These are phyloP conservation scores for Leishmania gerbilli DNA, from an alignment of 208 protist species.

Conservation along the genomic window DNA sequence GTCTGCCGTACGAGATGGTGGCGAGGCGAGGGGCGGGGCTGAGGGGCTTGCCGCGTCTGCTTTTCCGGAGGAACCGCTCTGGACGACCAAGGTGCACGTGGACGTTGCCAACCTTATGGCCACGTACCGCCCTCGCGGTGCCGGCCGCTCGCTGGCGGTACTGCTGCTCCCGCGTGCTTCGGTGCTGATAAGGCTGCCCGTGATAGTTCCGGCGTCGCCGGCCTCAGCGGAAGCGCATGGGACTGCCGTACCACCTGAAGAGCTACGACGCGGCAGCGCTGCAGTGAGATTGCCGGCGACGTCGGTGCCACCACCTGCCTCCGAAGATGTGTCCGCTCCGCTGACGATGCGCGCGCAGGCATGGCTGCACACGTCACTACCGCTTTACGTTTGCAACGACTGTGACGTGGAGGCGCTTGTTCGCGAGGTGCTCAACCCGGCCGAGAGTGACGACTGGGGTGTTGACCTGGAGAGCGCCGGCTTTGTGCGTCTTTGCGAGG, in stretches of 20 bases:
- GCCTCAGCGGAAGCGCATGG: background rate
- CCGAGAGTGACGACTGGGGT: conserved; percentile 35
- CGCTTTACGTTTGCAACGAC: conserved; percentile 45
- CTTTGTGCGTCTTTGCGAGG: conserved; percentile 38
- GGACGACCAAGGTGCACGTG: conserved; percentile 19
- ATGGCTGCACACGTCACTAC: conserved; percentile 28
- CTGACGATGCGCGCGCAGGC: conserved; percentile 14
- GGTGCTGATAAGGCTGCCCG: conserved; percentile 15
- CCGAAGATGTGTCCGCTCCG: background rate
- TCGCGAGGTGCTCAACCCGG: conserved; percentile 26
- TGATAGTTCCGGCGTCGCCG: background rate
- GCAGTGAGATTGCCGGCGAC: background rate
- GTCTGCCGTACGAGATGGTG: background rate
- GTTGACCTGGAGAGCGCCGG: conserved; percentile 37
- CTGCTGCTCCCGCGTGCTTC: conserved; percentile 30
- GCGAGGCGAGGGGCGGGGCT: background rate
- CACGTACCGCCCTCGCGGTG: conserved; percentile 34
- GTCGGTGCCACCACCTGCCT: background rate
- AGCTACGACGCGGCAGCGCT: background rate
- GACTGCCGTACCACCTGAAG: background rate
- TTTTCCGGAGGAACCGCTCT: background rate
- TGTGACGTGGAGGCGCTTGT: conserved; percentile 37
- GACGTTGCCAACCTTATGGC: conserved; percentile 31
- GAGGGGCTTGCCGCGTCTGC: background rate
- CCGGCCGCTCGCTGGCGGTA: conserved; percentile 27